Evolutionary conservation across 2,329 filamentous ascomycete genomes (phyloP), one percentile per base, ranked within the genome.

Genomic region (Xylaria arbuscula): DNA sequence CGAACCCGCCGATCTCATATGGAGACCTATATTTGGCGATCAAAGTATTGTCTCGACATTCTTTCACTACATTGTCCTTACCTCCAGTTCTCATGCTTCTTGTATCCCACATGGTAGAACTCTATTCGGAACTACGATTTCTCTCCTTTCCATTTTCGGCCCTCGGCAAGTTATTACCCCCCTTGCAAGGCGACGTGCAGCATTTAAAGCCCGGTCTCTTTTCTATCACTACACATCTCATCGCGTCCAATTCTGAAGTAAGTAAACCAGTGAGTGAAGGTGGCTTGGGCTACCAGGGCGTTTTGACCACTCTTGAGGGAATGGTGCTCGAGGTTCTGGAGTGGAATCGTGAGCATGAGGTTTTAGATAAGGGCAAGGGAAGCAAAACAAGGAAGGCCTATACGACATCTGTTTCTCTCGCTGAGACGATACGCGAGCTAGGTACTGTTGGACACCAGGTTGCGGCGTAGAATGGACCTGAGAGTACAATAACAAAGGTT

Each of bases 151-250:
- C 66, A 15, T 61, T 69, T 40, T 47, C 73, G 0, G 68, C 80
- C 17, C 62, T 68, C 15, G 60, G 68, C 4, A 71, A 45, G n/a
- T 4, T 79, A 1, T 57, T 83, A 9, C 81, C 81, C 0, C 67
- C 69, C 8, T 57, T 82, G 9, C 69, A 61, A 0, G 79, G 81
- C 7, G 79, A 80, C 17, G 63, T 78, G 19, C 76, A 74, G 61
- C 76, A 81, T 60, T 70, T 83, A 32, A 79, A 82, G 70, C 82
- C 82, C 0, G 78, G 76, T 0, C 65, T 83, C 9, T 82, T 83
- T 62, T 80, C 79, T 11, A 81, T 83, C 50, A 78, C 77, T 51
- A 81, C 81, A 5, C 81, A 83, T 57, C 71, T 83, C 2, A 74
- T 81, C 5, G 81, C 76, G 3, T 76, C 73, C 1, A 79, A 82